Conservation (phyloP, 495 filamentous ascomycete species). For the Cercophora newfieldiana region DNA sequence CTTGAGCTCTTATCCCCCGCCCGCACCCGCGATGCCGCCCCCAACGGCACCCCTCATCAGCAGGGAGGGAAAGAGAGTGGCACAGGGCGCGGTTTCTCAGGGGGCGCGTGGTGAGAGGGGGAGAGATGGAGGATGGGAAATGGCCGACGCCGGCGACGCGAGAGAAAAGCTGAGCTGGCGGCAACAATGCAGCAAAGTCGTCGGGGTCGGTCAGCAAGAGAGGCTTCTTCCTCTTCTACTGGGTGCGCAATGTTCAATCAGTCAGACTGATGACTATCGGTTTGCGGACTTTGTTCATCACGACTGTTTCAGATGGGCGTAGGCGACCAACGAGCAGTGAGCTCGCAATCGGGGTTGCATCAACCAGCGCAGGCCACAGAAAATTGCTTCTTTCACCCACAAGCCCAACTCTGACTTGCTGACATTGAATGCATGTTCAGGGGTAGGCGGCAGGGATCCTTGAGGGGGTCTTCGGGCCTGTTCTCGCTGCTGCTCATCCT, state of each 20-base stretch:
- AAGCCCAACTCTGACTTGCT: slow-evolving; percentile 6
- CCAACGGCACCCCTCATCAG: background rate
- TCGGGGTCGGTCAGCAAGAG: background rate
- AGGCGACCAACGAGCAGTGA: slow-evolving; percentile 13
- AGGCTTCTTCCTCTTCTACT: background rate
- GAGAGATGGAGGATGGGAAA: background rate
- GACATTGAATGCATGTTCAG: background rate
- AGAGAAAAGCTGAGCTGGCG: background rate
- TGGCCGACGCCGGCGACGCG: background rate
- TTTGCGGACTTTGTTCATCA: background rate
- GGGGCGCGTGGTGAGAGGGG: background rate
- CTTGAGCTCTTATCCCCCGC: background rate
- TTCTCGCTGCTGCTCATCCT: background rate
- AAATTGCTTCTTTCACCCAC: slow-evolving; percentile 13
- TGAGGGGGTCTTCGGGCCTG: background rate
- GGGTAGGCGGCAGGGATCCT: background rate
- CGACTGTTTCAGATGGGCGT: slow-evolving; percentile 13
- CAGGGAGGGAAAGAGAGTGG: no score
- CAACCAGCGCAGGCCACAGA: slow-evolving; percentile 4
- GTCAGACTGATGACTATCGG: background rate
- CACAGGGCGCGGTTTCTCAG: background rate
- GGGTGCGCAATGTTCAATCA: background rate
- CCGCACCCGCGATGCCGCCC: background rate
- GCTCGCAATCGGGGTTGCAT: slow-evolving; percentile 20
- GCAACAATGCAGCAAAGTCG: background rate